Conservation (phyloP, 2,329 filamentous ascomycete genomes). For the Cordyceps pruinosa region DNA sequence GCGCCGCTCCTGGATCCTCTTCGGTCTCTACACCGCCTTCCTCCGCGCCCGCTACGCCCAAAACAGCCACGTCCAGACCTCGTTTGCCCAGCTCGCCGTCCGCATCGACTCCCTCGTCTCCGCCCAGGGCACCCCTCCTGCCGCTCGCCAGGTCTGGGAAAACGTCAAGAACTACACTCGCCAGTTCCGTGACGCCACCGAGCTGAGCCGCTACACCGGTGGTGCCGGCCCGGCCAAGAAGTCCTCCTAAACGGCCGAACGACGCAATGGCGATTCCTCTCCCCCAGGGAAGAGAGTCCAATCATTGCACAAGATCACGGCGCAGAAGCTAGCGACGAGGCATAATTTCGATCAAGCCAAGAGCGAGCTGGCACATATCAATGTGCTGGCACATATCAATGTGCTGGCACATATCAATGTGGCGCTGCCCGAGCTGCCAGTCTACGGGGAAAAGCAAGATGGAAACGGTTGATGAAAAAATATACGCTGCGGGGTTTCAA, state of each 20-base stretch:
- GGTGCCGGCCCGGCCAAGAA: conserved; percentile 47
- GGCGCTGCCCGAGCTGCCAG: no score
- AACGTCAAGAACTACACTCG: conserved; percentile 64
- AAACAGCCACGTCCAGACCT: conserved; percentile 85
- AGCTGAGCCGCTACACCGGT: conserved; percentile 65
- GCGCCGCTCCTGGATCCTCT: conserved; percentile 82
- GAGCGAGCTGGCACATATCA: neutral
- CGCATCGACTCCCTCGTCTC: conserved; percentile 73
- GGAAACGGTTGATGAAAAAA: conserved; percentile 2
- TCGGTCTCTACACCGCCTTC: conserved; percentile 83
- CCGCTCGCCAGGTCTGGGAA: conserved; percentile 72
- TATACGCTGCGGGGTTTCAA: neutral
- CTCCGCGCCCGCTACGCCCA: conserved; percentile 84
- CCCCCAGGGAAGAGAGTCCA: neutral
- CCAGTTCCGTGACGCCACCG: conserved; percentile 73
- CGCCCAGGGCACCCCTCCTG: conserved; percentile 79
- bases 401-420: no score
- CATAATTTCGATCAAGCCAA: neutral
- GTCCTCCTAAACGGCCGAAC: conserved; percentile 29
- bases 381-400: neutral
- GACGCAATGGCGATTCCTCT: neutral
- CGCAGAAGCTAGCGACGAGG: neutral
- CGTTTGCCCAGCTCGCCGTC: conserved; percentile 64
- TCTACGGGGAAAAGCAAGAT: neutral
- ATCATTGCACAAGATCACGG: neutral